These are phyloP conservation scores for Pseudogymnoascus pannorum DNA, from an alignment of 2,329 filamentous ascomycete species.

Conservation along the genomic window DNA sequence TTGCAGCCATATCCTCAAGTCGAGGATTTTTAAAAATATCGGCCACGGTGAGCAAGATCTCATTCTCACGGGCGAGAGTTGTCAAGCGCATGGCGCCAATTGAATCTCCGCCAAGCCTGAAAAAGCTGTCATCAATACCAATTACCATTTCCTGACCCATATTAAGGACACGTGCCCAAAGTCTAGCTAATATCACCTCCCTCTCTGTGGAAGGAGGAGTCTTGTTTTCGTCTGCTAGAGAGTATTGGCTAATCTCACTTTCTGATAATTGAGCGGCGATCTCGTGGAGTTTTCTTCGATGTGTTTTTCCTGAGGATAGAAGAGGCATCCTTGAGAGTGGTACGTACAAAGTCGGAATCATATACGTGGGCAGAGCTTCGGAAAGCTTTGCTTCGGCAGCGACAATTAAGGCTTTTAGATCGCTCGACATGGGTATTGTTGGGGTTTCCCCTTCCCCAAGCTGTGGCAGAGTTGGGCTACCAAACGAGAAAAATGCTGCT, in stretches of 20 bases:
- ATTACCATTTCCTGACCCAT: neutral
- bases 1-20: constrained; percentile 11
- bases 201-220: neutral
- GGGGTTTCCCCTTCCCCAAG: neutral
- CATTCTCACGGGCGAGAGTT: constrained; percentile 22
- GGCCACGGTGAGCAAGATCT: constrained; percentile 31
- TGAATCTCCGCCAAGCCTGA: constrained; percentile 30
- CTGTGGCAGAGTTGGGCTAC: neutral
- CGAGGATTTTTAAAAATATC: constrained; percentile 33
- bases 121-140: constrained; percentile 32
- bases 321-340: constrained; percentile 24
- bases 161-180: neutral
- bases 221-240: neutral
- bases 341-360: constrained; percentile 31
- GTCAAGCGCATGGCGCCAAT: constrained; percentile 36
- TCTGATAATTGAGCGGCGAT: constrained; percentile 28
- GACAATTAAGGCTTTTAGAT: neutral
- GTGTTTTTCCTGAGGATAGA: constrained; percentile 26
- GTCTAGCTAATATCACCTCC: neutral
- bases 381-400: neutral
- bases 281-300: constrained; percentile 21
- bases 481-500: neutral
- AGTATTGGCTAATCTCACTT: constrained; percentile 11
- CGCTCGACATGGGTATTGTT: neutral
- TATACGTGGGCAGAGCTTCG: constrained; percentile 28